A percentile compares a stretch with the other conserved stretches of the same genome.
phyloP scores from a whole-genome alignment of 768 basidiomycete species.

The Paxillus involutus region DNA sequence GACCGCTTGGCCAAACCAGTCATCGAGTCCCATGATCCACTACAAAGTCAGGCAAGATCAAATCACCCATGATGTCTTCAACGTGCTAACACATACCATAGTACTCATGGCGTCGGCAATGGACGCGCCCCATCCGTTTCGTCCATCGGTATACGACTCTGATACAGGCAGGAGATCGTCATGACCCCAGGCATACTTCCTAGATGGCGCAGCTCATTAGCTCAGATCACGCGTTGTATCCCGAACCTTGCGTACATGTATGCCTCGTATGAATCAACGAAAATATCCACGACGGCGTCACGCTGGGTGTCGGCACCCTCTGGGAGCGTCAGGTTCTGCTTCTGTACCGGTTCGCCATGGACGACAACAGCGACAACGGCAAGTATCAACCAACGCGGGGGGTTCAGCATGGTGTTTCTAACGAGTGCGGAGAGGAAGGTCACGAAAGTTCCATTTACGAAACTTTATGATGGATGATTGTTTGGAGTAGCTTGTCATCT shows the following conservation, averaged over 20 bases:
- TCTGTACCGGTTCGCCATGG: conserved; percentile 39
- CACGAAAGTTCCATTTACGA: background rate
- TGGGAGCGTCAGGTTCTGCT: conserved; percentile 43
- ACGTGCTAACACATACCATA: conserved; percentile 41
- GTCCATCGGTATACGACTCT: conserved; percentile 36
- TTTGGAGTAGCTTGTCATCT: too few species aligned
- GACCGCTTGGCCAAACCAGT: conserved; percentile 56
- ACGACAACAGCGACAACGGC: conserved; percentile 9
- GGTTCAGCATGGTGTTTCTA: conserved; percentile 1
- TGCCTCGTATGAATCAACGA: conserved; percentile 50
- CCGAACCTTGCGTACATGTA: conserved; percentile 46
- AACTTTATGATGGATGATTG: background rate
- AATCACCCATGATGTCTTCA: background rate
- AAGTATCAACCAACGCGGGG: conserved; percentile 17
- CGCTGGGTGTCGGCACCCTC: conserved; percentile 33
- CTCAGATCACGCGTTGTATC: background rate
- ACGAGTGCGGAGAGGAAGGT: background rate
- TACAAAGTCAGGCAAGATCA: conserved; percentile 17
- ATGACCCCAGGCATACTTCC: conserved; percentile 57
- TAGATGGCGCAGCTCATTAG: conserved; percentile 18
- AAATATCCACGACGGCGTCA: conserved; percentile 47
- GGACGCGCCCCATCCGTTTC: conserved; percentile 54
- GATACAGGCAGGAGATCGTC: conserved; percentile 57
- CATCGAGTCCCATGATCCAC: conserved; percentile 62
- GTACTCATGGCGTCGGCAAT: conserved; percentile 64